Base-by-base conservation (phyloP, 2,329 filamentous ascomycete species). In the Didymella sp. region DNA sequence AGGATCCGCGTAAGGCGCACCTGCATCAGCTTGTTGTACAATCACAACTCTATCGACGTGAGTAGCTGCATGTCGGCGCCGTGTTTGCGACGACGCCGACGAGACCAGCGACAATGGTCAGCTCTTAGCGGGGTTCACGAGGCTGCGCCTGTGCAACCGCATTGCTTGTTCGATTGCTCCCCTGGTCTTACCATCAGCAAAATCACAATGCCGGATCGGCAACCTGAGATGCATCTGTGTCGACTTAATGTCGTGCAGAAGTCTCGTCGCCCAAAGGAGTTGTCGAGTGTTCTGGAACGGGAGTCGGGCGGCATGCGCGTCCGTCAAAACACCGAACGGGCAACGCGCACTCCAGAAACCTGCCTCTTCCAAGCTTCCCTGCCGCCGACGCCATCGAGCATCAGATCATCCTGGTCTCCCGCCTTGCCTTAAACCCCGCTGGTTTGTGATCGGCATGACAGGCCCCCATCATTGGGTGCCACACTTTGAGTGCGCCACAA, bases 401-500 rank as follows among this genome's bases (percentile, higher is more conserved):
- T 64, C 46, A 52, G 31, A 56, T 30, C 12, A 61, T 50, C 57
- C 66, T 58, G 62, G 62, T 61, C 49, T 46, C 41, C 67, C 67
- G 57, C 60, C 43, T 68, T 58, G 25, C 52, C 19, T 59, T 40
- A 37, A 19, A 37, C 57, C 58, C 55, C 47, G 40, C 51, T 41
- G 45, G 56, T 53, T 56, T 40, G 35, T 57, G 61, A 67, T 66
- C 62, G 54, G 35, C 60, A 28, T 22, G 27, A 19, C 17, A 52
- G 21, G 21, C 24, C 35, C 28, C 28, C 31, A 5, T 50, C 12
- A 69, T 67, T 70, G 64, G 66, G 35, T 52, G 67, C 64, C 66
- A 69, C 63, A 66, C 21, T 35, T 51, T 15, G 25, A 38, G 9
- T 63, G 59, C 66, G 67, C 67, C 67, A 70, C 67, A 61, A 33